These are phyloP conservation scores for Aphanomyces stellatus DNA, from an alignment of 352 stramenopile species.

Conservation along the genomic window DNA sequence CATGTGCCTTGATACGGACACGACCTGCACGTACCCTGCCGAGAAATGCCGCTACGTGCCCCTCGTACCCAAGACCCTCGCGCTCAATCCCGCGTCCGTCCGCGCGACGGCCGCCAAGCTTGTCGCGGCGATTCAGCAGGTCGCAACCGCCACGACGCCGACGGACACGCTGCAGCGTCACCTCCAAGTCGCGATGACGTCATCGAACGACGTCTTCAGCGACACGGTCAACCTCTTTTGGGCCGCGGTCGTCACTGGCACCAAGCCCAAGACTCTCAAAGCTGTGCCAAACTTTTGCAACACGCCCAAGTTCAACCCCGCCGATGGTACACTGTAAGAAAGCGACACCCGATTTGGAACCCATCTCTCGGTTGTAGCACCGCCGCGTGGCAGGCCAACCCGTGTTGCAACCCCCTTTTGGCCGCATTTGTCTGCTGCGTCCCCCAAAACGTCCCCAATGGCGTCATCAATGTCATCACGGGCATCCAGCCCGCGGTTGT, in stretches of 20 bases:
- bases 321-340: neutral
- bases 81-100: neutral
- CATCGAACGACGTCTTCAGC: neutral
- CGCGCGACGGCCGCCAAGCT: neutral
- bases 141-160: neutral
- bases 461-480: neutral
- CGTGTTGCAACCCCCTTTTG: slow-evolving; percentile 1
- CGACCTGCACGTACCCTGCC: neutral
- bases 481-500: neutral
- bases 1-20: neutral
- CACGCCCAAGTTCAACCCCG: neutral
- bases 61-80: neutral
- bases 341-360: no score
- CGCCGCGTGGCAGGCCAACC: neutral
- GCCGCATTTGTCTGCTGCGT: neutral
- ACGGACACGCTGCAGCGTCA: neutral
- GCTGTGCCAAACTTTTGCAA: slow-evolving; percentile 2
- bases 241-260: neutral
- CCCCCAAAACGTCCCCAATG: neutral
- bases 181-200: neutral
- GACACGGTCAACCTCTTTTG: slow-evolving; percentile 6
- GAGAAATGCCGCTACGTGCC: slow-evolving; percentile 7
- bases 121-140: neutral
- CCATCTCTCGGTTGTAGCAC: neutral
- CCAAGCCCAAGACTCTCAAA: neutral